Evolutionary conservation across 768 basidiomycete genomes (phyloP), one percentile per base, ranked within the genome.

Genomic region (Suillus americanus): DNA sequence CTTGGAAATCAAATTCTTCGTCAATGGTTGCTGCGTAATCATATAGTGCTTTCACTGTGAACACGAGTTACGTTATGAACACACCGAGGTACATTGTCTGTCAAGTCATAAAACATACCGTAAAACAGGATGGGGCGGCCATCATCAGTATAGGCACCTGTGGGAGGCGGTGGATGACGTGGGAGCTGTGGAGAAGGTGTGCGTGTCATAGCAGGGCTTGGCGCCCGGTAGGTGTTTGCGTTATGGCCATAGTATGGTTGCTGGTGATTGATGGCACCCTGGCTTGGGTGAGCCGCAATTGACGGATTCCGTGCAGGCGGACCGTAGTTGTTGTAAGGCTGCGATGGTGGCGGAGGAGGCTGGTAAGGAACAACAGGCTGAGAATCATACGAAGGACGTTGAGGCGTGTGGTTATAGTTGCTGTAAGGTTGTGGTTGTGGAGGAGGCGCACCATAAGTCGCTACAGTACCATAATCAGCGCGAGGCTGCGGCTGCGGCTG

Each of bases 1-100:
- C 82, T 73, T 95, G 93, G 87, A 99, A 98, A 74, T 96, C 92
- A 75, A 99, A 98, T 78, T 98, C 97, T 72, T 96, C 94, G 1
- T 92, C 89, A 66, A 91, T 92, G 13, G 90, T 88, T 18, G 92
- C 94, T 0, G 78, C 77, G 70, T 95, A 96, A 75, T 95, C 91
- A 73, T 93, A 97, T 67, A 96, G 78, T 45, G 95, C 95, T 81
- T 94, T 92, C 65, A 96, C 94, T 94, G 66, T 57, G 79, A 67
- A 45, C 35, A 61, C 14, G 12, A 63, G 1, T 37, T 33, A 53
- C n/a, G 30, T 46, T 53, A 65, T 62, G 54, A 62, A 40, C 28
- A 28, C 55, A 67, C 25, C 35, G 66, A 14, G 54, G 45, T n/a
- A 56, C 68, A 62, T 35, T 5, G 12, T 35, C 20, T 5, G 12